Evolutionary conservation across 2,329 filamentous ascomycete genomes (phyloP), one percentile per base, ranked within the genome.

Genomic region (Plectosphaerella cucumerina): DNA sequence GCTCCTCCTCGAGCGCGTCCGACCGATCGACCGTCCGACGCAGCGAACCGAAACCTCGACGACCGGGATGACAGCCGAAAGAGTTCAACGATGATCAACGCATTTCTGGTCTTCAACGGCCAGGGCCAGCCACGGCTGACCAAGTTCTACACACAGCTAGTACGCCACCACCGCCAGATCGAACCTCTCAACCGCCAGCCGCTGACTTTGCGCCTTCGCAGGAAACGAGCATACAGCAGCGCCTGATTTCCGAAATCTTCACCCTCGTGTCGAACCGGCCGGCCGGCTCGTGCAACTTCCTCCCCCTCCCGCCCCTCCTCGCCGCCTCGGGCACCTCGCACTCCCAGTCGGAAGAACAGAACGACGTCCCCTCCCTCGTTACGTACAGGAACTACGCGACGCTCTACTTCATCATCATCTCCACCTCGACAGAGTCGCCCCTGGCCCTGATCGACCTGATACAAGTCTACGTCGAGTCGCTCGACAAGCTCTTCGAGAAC

Each of bases 381-480:
- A 97, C 94, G 9, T 99, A 99, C 78, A 90, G 94, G 52, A 90
- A 96, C 78, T 99, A 97, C 66, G 94, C 94, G 10, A 99, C 94
- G 0, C 87, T 99, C 55, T 97, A 95, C 74, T 99, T 99, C 75
- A 99, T 99, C 70, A 78, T 99, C 67, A 99, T 99, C 64, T 94
- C 88, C 34, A 99, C 95, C 5, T 90, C 91, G 5, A 97, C 94
- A 53, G 94, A 99, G 71, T 96, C 90, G 1, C 94, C 94, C 1
- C 86, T 99, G 3, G 94, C 94, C 1, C 80, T 99, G 21, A 91
- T 99, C 55, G 94, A 99, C 69, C 76, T 99, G 50, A 97, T 99
- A 58, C 94, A 99, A 71, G 94, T 99, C 53, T 99, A 97, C 63
- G 94, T 99, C 56, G 94, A 99, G 71, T 86, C 93, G 1, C 81